Conservation (phyloP, 495 filamentous ascomycete species). For the Xylaria longipes region DNA sequence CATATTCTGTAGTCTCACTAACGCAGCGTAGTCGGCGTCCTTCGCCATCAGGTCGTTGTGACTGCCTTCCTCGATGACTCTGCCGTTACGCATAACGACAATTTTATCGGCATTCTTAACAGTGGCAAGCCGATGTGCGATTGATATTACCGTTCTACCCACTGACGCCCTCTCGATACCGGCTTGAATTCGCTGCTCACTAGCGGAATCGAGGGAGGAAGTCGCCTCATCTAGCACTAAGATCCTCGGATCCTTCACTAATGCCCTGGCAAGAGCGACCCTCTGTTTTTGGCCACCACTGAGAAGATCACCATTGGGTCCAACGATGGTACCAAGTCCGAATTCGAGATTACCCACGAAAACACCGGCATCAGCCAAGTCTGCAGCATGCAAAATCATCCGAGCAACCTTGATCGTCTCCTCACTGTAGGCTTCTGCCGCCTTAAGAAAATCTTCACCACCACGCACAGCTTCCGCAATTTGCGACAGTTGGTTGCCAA, state of each 20-base stretch:
- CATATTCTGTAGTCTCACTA: slow-evolving; percentile 42
- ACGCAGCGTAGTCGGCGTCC: slow-evolving; percentile 51
- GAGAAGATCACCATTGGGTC: slow-evolving; percentile 53
- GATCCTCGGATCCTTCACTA: slow-evolving; percentile 55
- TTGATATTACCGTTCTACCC: slow-evolving; percentile 72
- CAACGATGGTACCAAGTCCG: slow-evolving; percentile 57
- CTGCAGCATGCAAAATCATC: slow-evolving; percentile 42
- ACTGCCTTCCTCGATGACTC: slow-evolving; percentile 62
- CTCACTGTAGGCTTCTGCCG: slow-evolving; percentile 32
- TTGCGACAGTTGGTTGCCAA: slow-evolving; percentile 29
- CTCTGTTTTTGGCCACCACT: slow-evolving; percentile 69
- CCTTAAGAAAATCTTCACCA: slow-evolving; percentile 34
- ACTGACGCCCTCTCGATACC: slow-evolving; percentile 55
- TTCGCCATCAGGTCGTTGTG: slow-evolving; percentile 49
- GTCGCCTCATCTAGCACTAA: slow-evolving; percentile 66
- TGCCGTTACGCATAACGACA: slow-evolving; percentile 63
- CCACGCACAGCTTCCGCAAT: slow-evolving; percentile 36
- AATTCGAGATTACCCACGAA: slow-evolving; percentile 45
- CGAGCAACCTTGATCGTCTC: slow-evolving; percentile 39
- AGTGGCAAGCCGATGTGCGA: slow-evolving; percentile 73
- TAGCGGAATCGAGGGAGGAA: slow-evolving; percentile 57
- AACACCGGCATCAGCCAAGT: slow-evolving; percentile 47
- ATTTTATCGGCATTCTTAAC: slow-evolving; percentile 68
- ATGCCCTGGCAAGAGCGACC: slow-evolving; percentile 62
- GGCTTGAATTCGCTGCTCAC: slow-evolving; percentile 58